phyloP scores from a whole-genome alignment of 495 filamentous ascomycete species.

The Letharia columbiana region DNA sequence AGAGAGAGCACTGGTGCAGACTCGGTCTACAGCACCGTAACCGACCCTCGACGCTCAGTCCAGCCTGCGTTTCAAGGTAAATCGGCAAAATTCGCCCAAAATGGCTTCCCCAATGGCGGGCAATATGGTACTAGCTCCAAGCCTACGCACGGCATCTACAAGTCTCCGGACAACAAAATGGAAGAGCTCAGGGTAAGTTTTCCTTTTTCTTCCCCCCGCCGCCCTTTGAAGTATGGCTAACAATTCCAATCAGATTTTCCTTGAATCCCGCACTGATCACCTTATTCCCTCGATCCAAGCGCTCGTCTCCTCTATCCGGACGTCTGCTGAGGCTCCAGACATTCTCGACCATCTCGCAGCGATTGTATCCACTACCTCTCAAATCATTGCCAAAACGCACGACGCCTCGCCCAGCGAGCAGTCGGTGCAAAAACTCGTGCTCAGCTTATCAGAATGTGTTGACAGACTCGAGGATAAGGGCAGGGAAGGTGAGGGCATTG shows the following conservation, averaged over 20 bases:
- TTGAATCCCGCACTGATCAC: slow-evolving; percentile 74
- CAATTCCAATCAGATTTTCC: slow-evolving; percentile 49
- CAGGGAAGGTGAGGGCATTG: slow-evolving; percentile 51
- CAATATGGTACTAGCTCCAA: slow-evolving; percentile 20
- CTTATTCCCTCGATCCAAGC: slow-evolving; percentile 76
- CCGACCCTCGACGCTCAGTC: slow-evolving; percentile 32
- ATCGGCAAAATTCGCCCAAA: slow-evolving; percentile 21
- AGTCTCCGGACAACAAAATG: slow-evolving; percentile 3
- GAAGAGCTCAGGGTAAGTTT: slow-evolving; percentile 19
- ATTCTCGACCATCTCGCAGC: slow-evolving; percentile 62
- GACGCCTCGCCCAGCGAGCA: slow-evolving; percentile 30
- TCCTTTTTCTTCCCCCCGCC: background rate
- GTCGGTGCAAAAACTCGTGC: slow-evolving; percentile 52
- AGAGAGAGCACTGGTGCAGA: slow-evolving; percentile 39
- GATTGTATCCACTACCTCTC: slow-evolving; percentile 42
- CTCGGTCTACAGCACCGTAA: slow-evolving; percentile 47
- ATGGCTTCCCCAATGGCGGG: slow-evolving; percentile 29
- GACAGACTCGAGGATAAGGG: slow-evolving; percentile 58
- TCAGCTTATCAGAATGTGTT: slow-evolving; percentile 53
- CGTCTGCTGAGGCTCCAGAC: slow-evolving; percentile 54
- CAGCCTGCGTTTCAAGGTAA: slow-evolving; percentile 6
- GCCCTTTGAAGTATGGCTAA: background rate
- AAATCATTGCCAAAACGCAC: slow-evolving; percentile 22
- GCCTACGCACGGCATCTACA: slow-evolving; percentile 8
- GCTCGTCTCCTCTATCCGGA: slow-evolving; percentile 70